Base-by-base conservation (phyloP, 2,329 filamentous ascomycete species). In the Clarireedia homoeocarpa region DNA sequence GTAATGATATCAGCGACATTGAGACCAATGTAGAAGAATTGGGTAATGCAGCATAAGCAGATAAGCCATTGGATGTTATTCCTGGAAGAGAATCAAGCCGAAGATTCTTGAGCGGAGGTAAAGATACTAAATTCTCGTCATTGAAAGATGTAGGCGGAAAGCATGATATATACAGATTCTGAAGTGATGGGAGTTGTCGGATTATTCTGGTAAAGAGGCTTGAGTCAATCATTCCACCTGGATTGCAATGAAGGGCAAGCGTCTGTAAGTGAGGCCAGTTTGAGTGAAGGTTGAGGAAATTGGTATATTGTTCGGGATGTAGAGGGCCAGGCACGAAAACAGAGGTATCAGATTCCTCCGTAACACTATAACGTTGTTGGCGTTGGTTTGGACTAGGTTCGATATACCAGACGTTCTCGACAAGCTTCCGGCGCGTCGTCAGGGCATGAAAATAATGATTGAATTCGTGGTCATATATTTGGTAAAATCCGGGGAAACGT, bases 371-470 rank as follows among this genome's bases (percentile, higher is more conserved):
- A n/a, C 57, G 61, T 50, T 58, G 61, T 68, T 60, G 71, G 59
- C 59, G 79, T 75, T 66, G 62, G 34, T 61, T 60, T 7, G 61
- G 53, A 49, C 62, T 67, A 7, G 63, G 51, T 46, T 64, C 63
- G 17, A 86, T 62, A 15, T 82, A 70, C 83, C 83, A 86, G 40
- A 77, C 74, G 71, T 83, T 81, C 59, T 83, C 77, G 62, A 74
- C 77, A 12, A 86, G 71, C 12, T 78, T 76, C 24, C 64, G 67
- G 26, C 83, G 73, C 0, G 82, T 82, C 6, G 81, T 80, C 17
- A 86, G 66, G 0, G 83, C 82, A 58, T 86, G 77, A 56, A 81
- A 77, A 9, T 83, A 71, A 48, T 77, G 76, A 65, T 74, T 78
- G 62, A 80, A 83, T 1, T 75, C 73, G 67, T 83, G 79, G 54